phyloP scores from a whole-genome alignment of 306 rosid genomes.

The Elaeagnus macrophylla region DNA sequence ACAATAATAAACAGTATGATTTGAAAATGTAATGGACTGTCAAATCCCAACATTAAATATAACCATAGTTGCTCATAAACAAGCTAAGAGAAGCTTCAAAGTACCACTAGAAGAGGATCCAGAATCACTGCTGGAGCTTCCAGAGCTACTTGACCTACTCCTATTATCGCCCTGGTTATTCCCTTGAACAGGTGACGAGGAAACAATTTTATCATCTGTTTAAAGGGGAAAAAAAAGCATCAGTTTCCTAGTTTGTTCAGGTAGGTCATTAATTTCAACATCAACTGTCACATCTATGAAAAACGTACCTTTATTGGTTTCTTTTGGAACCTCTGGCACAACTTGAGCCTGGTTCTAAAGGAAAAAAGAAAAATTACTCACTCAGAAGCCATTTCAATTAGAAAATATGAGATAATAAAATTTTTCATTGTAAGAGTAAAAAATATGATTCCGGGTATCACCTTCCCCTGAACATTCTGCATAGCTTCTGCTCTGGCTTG shows the following conservation, averaged over 20 bases:
- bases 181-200: constrained; percentile 28
- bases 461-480: constrained; percentile 30
- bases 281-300: constrained; percentile 3
- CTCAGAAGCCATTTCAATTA: not conserved
- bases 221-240: not conserved
- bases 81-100: not conserved
- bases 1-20: constrained; percentile 1
- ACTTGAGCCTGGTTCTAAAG: constrained; percentile 36
- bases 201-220: constrained; percentile 29
- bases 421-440: not conserved
- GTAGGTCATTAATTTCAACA: constrained; percentile 9
- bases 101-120: constrained; percentile 57
- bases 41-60: not conserved
- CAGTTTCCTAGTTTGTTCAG: constrained; percentile 6
- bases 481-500: constrained; percentile 39
- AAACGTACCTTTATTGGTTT: constrained; percentile 46
- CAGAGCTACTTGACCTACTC: constrained; percentile 45
- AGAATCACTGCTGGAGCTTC: constrained; percentile 46
- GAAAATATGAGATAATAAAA: not conserved
- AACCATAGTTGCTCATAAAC: not conserved
- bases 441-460: constrained; percentile 9
- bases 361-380: constrained; percentile 4
- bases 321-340: constrained; percentile 31
- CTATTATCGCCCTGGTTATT: constrained; percentile 32
- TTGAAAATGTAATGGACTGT: constrained; percentile 3